Base-by-base conservation (phyloP, 495 filamentous ascomycete genomes). In the Lasiosphaeria miniovina region DNA sequence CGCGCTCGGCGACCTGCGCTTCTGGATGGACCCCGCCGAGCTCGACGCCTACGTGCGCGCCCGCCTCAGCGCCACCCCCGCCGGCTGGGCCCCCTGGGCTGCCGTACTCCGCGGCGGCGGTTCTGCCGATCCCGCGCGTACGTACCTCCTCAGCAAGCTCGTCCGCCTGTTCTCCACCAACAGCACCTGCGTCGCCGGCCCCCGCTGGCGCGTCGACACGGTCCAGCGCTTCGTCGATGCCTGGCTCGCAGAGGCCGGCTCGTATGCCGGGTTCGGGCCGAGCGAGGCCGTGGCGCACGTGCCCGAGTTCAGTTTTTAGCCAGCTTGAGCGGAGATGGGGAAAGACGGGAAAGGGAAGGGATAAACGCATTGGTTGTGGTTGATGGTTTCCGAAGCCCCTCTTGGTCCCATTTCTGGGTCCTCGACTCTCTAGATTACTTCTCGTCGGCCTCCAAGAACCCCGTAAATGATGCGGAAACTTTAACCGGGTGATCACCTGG, bases 21-120 rank as follows among this genome's bases (percentile, higher is more conserved):
- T 41, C 6, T 62, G 60, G 55, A 54, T 62, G 45, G 55, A 55
- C 32, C 55, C 60, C 6, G 15, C 41, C 35, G 60, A 62, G 2
- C 32, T 62, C 12, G 60, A 62, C 15, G 35, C 49, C 7, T 58
- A 52, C 15, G 34, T 62, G 55, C 55, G 40, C 6, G 6, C 12
- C 3, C 41, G 60, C n/a, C 35, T 62, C 33, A 5, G 14, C 12
- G 40, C 55, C 17, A 53, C 54, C 36, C 38, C 15, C 31, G 38
- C 10, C 10, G 60, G 60, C 6, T 61, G 59, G 59, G 11, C 14
- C n/a, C 53, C 53, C 24, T 61, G 53, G 53, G 46, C 35, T 12
- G 60, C 46, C 36, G 54, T 54, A 38, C 38, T 61, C 41, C 3
- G 4, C 10, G 59, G 54, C 17, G 17, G 35, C 35, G 60, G 55